Conservation (phyloP, 2,329 filamentous ascomycete species). For the Venturia aucupariae region DNA sequence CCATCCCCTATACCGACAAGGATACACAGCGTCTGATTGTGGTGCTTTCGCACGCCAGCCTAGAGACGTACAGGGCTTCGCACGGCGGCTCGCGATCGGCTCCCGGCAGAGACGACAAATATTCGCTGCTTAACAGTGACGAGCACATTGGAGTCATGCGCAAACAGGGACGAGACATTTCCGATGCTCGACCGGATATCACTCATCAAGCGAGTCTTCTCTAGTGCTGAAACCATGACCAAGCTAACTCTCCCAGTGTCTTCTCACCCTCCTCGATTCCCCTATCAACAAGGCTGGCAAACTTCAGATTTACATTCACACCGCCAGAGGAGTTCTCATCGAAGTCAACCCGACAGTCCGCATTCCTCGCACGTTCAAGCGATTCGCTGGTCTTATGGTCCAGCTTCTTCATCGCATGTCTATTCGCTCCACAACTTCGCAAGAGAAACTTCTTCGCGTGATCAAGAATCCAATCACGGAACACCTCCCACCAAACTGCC, state of each 20-base stretch:
- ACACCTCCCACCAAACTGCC: conserved; percentile 91
- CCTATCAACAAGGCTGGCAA: conserved; percentile 97
- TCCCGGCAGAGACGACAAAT: conserved; percentile 78
- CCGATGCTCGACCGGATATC: conserved; percentile 93
- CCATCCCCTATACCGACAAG: conserved; percentile 80
- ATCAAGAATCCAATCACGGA: conserved; percentile 98
- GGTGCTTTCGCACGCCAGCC: conserved; percentile 89
- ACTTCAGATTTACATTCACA: conserved; percentile 98
- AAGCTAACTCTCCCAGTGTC: conserved; percentile 55
- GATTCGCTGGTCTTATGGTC: conserved; percentile 97
- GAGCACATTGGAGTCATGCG: conserved; percentile 99
- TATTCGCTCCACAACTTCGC: conserved; percentile 91
- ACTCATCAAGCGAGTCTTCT: conserved; percentile 78
- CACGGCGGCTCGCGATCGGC: conserved; percentile 47
- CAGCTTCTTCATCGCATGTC: conserved; percentile 92
- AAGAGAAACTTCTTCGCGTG: conserved; percentile 94
- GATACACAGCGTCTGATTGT: conserved; percentile 88
- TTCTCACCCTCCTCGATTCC: conserved; percentile 92
- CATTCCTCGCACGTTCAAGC: conserved; percentile 97
- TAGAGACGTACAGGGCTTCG: conserved; percentile 93
- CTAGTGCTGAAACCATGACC: background rate
- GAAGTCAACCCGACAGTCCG: conserved; percentile 97
- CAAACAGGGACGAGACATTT: conserved; percentile 98
- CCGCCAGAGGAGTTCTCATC: conserved; percentile 92
- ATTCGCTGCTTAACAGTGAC: conserved; percentile 94